Evolutionary conservation across 352 stramenopile genomes (phyloP).

Genomic region (Globisporangium apiculatum): DNA sequence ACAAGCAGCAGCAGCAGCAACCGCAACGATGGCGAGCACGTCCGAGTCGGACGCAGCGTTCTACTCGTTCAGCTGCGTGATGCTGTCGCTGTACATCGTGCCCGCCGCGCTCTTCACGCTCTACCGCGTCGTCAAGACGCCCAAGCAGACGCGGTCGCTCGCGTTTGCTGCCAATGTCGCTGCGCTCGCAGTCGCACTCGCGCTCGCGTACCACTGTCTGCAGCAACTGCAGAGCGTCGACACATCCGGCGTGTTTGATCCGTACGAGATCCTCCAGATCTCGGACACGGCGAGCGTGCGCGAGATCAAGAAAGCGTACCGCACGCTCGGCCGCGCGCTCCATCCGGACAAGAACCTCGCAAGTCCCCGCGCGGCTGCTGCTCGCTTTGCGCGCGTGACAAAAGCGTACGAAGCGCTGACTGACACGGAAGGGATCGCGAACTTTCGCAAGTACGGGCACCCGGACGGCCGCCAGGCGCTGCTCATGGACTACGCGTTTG

Average conservation of each 20-base stretch:
- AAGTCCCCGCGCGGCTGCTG: constrained; percentile 26
- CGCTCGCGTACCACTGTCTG: constrained; percentile 40
- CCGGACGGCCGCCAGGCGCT: constrained; percentile 73
- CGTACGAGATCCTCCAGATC: constrained; percentile 80
- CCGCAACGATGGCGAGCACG: constrained; percentile 17
- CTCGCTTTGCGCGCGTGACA: constrained; percentile 60
- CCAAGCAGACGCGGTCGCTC: constrained; percentile 38
- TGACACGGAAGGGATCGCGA: constrained; percentile 56
- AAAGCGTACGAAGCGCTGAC: constrained; percentile 87
- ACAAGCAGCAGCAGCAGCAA: too few species aligned
- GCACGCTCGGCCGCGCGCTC: constrained; percentile 50
- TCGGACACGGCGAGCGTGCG: constrained; percentile 37
- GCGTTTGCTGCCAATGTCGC: constrained; percentile 43
- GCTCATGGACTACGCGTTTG: constrained; percentile 64
- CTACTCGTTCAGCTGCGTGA: constrained; percentile 78
- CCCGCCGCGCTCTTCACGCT: constrained; percentile 47
- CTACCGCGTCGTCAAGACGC: constrained; percentile 37
- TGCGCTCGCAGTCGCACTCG: constrained; percentile 38
- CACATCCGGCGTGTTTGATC: constrained; percentile 74
- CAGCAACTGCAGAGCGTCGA: constrained; percentile 61
- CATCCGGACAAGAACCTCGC: constrained; percentile 81
- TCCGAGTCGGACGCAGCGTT: constrained; percentile 73
- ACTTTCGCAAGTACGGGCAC: constrained; percentile 77
- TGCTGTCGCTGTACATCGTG: constrained; percentile 74
- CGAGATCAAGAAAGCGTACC: constrained; percentile 77